A percentile compares a stretch with the other conserved stretches of the same genome.
Evolutionary conservation across 2,329 filamentous ascomycete species (phyloP).

Genomic region (Aspergillus sp.): DNA sequence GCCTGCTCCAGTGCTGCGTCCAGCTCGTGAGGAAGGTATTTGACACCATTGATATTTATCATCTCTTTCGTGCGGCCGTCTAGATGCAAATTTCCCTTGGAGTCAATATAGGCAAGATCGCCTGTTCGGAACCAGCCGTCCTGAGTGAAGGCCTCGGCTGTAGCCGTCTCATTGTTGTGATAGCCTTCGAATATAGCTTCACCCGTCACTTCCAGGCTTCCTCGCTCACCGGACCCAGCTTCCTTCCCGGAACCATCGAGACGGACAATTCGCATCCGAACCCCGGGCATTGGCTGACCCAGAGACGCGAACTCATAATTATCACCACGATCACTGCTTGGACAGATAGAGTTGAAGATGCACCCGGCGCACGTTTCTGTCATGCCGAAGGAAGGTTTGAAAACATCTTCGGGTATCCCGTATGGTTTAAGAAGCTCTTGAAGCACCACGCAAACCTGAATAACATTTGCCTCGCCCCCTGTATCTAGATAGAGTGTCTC

Average conservation of each 20-base stretch:
- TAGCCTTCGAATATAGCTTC: conserved; percentile 26
- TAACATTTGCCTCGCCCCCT: conserved; percentile 41
- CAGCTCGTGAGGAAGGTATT: conserved; percentile 39
- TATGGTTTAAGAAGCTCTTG: conserved; percentile 30
- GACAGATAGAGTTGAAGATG: conserved; percentile 43
- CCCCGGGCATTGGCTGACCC: conserved; percentile 20
- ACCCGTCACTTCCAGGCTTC: conserved; percentile 24
- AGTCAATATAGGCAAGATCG: conserved; percentile 15
- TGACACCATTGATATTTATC: conserved; percentile 51
- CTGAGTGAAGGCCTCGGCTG: conserved; percentile 24
- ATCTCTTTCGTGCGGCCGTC: conserved; percentile 38
- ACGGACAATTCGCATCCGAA: conserved; percentile 20
- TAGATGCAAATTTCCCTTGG: conserved; percentile 9
- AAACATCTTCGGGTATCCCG: conserved; percentile 40
- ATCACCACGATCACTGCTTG: conserved; percentile 36
- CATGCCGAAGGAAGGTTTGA: conserved; percentile 26
- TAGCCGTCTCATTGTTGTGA: conserved; percentile 30
- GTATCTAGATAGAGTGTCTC: conserved; percentile 30
- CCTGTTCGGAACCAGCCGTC: conserved; percentile 34
- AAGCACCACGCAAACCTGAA: conserved; percentile 36
- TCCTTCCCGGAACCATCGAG: not conserved
- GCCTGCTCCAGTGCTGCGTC: conserved; percentile 41
- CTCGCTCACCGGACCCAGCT: conserved; percentile 3
- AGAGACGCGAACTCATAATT: conserved; percentile 18
- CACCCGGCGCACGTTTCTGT: conserved; percentile 55